phyloP scores from a whole-genome alignment of 768 basidiomycete species.

The Pisolithus orientalis region DNA sequence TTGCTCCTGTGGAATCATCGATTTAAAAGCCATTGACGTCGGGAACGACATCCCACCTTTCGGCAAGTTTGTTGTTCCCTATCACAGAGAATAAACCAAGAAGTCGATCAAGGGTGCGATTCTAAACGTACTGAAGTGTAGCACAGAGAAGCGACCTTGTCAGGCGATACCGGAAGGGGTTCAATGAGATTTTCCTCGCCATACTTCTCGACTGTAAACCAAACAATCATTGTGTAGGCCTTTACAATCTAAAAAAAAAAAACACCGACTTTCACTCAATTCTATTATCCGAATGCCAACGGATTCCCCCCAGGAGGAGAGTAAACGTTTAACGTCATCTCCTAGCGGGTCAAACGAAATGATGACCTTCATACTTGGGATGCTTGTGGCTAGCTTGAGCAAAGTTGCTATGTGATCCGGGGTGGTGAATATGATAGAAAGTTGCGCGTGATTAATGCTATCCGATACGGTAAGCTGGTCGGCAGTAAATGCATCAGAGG shows the following conservation, averaged over 20 bases:
- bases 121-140: constrained; percentile 78
- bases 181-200: constrained; percentile 61
- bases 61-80: constrained; percentile 79
- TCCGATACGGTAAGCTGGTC: constrained; percentile 6
- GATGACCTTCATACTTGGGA: constrained; percentile 65
- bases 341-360: constrained; percentile 68
- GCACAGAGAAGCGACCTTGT: constrained; percentile 79
- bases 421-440: constrained; percentile 73
- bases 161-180: constrained; percentile 51
- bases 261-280: constrained; percentile 56
- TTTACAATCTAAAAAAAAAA: neutral
- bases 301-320: constrained; percentile 65
- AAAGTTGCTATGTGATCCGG: constrained; percentile 69
- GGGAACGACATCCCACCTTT: constrained; percentile 48
- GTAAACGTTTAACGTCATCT: constrained; percentile 44
- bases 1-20: constrained; percentile 46
- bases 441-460: constrained; percentile 80
- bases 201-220: constrained; percentile 58
- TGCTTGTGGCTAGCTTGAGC: constrained; percentile 57
- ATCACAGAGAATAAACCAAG: neutral
- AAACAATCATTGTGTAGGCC: neutral
- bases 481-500: neutral
- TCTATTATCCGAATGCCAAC: constrained; percentile 59
- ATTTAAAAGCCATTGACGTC: neutral
- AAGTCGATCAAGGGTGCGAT: neutral